Percentiles rank a stretch among this genome's conserved stretches.
Evolutionary conservation across 352 stramenopile genomes (phyloP).

Genomic region (Detonula confervacea): DNA sequence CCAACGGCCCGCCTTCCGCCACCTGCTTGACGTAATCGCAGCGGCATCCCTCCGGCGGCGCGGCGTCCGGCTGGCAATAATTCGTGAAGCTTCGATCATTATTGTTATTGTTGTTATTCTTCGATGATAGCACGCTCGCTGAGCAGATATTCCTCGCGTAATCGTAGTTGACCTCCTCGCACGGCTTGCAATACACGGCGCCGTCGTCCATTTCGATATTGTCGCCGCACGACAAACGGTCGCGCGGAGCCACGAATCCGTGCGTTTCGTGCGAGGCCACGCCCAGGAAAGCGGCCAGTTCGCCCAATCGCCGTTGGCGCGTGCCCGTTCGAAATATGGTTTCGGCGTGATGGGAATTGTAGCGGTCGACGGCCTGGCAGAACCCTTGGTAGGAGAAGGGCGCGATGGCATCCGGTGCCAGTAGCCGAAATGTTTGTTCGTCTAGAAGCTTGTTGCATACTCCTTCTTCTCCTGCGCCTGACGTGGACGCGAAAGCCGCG

Average conservation of each 20-base stretch:
- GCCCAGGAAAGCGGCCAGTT: slow-evolving; percentile 52
- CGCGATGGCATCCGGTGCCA: slow-evolving; percentile 41
- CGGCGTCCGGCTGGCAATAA: slow-evolving; percentile 55
- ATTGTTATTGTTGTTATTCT: not conserved
- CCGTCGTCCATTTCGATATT: slow-evolving; percentile 27
- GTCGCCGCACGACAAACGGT: slow-evolving; percentile 62
- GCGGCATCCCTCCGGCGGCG: slow-evolving; percentile 35
- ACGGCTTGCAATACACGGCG: slow-evolving; percentile 56
- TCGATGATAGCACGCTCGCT: slow-evolving; percentile 39
- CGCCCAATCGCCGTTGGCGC: slow-evolving; percentile 43
- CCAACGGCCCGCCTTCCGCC: slow-evolving; percentile 16
- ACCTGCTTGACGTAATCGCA: slow-evolving; percentile 41
- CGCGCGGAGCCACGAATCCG: slow-evolving; percentile 50
- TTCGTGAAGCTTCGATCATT: slow-evolving; percentile 51
- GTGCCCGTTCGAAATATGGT: slow-evolving; percentile 66
- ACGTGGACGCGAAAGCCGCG: no score
- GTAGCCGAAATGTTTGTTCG: not conserved
- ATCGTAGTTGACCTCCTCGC: slow-evolving; percentile 46
- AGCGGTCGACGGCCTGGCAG: slow-evolving; percentile 57
- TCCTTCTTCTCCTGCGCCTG: no score
- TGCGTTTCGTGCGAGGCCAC: slow-evolving; percentile 55
- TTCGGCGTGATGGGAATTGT: slow-evolving; percentile 64
- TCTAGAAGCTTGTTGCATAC: no score
- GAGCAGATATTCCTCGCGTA: slow-evolving; percentile 55
- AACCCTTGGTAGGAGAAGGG: slow-evolving; percentile 60